Evolutionary conservation across 176 grass and related monocot species (phyloP), one percentile per base, ranked within the genome.

Genomic region (Lolium rigidum): DNA sequence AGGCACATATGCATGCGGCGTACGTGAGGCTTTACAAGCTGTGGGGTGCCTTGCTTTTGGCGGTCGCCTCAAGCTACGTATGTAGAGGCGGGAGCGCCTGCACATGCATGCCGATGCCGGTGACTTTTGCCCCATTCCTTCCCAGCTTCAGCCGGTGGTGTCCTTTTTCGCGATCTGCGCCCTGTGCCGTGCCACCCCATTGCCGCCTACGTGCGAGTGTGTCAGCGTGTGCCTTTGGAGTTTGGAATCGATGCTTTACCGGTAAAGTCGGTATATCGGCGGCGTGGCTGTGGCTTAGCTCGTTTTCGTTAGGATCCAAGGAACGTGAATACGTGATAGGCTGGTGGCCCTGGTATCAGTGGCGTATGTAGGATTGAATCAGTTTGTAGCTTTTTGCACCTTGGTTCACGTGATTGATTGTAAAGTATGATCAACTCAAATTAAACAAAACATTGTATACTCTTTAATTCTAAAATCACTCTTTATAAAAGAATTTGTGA

Each of bases 11-110:
- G 7, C 4, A 35, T 44, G 80, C 38, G 50, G 24, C 52, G 76
- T 78, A 79, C 21, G 15, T 44, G 61, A 81, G 39, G 70, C 83
- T 87, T 91, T 89, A 85, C 94, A 91, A 83, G 71, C 81, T 90
- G 87, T 90, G 72, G 79, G 78, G 82, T 82, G 1, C 88, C 77
- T 88, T 84, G 67, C 86, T 82, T 93, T 86, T 12, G 38, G 69
- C 7, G 48, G 76, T 60, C 64, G 57, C 80, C 85, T 87, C 58
- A 64, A 76, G 57, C 24, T 62, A 80, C 7, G 74, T 78, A 26
- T 13, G 43, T 75, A 20, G 9, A 16, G 35, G 18, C 26, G 7
- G 35, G 77, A 38, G 9, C 55, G 81, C 69, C 39, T 21, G 81
- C 84, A 81, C 84, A 82, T 84, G 31, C 31, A 35, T 35, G 89